Base-by-base conservation (phyloP, 2,329 filamentous ascomycete genomes). In the Phialocephala subalpina region DNA sequence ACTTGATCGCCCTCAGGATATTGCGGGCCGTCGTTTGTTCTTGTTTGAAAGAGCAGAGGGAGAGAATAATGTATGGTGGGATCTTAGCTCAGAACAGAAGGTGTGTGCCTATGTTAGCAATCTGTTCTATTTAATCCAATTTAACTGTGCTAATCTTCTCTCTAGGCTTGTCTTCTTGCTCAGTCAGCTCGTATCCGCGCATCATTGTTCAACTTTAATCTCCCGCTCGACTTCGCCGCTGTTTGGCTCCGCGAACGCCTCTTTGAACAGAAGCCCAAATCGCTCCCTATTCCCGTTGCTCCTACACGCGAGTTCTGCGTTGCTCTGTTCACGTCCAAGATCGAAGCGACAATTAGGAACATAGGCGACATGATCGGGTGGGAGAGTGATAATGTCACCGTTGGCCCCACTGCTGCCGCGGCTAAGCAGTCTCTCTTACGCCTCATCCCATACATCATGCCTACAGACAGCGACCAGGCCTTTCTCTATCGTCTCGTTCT, bases 401-500 rank as follows among this genome's bases (percentile, higher is more conserved):
- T n/a, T n/a, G n/a, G n/a, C n/a, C n/a, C n/a, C n/a, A n/a, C n/a
- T n/a, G n/a, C n/a, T n/a, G n/a, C n/a, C n/a, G n/a, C n/a, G n/a
- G n/a, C n/a, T n/a, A n/a, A n/a, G n/a, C n/a, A 74, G 52, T 72
- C 71, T 29, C 70, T 78, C 2, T 67, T 77, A 2, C 70, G 67
- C 12, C 62, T 74, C 2, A 70, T 77, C 61, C 75, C 74, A 58
- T 22, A 67, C 18, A 69, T 69, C 20, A 63, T 67, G 47, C 62
- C 64, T 57, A 33, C 12, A 65, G 68, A 65, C 22, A 60, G 60
- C 55, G 59, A 66, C 45, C 47, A 64, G 63, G 52, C 56, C 45
- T 63, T 60, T 63, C 42, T 76, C 8, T 77, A 77, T 64, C 75
- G 72, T 22, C 68, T 76, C n/a, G 77, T 78, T 59, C 71, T 79